These are phyloP conservation scores for Mycotypha africana DNA, from an alignment of 371 early-diverging fungal species.

Conservation along the genomic window DNA sequence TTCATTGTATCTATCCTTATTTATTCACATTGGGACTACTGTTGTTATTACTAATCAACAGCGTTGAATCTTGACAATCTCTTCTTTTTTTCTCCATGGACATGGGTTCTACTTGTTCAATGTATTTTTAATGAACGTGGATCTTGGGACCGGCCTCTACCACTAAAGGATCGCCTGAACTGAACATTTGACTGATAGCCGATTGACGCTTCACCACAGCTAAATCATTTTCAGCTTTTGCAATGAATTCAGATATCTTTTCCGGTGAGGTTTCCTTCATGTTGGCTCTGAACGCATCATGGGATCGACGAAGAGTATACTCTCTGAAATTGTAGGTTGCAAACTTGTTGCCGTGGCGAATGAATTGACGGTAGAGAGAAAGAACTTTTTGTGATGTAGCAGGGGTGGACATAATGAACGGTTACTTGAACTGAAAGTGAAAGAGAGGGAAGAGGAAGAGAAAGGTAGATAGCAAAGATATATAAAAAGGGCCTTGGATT, in stretches of 20 bases:
- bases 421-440: background rate
- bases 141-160: slow-evolving; percentile 34
- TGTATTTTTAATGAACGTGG: too few species aligned
- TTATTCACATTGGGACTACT: too few species aligned
- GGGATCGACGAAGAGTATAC: slow-evolving; percentile 61
- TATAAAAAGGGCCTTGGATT: background rate
- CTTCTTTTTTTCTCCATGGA: too few species aligned
- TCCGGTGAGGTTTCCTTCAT: slow-evolving; percentile 52
- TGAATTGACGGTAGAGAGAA: slow-evolving; percentile 57
- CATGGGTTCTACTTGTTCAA: too few species aligned
- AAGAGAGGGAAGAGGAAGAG: background rate
- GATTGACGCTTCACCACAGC: slow-evolving; percentile 64
- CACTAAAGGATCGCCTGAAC: slow-evolving; percentile 52
- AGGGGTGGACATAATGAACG: slow-evolving; percentile 18
- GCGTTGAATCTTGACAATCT: too few species aligned
- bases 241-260: slow-evolving; percentile 44
- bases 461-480: background rate
- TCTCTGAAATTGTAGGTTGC: slow-evolving; percentile 70
- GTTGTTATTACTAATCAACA: too few species aligned
- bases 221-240: slow-evolving; percentile 54
- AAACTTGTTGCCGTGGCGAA: slow-evolving; percentile 59
- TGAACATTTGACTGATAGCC: slow-evolving; percentile 55
- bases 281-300: slow-evolving; percentile 62
- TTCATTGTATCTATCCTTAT: too few species aligned
- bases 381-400: slow-evolving; percentile 45